These are phyloP conservation scores for Pythium phragmitis DNA, from an alignment of 352 stramenopile genomes.

Conservation along the genomic window DNA sequence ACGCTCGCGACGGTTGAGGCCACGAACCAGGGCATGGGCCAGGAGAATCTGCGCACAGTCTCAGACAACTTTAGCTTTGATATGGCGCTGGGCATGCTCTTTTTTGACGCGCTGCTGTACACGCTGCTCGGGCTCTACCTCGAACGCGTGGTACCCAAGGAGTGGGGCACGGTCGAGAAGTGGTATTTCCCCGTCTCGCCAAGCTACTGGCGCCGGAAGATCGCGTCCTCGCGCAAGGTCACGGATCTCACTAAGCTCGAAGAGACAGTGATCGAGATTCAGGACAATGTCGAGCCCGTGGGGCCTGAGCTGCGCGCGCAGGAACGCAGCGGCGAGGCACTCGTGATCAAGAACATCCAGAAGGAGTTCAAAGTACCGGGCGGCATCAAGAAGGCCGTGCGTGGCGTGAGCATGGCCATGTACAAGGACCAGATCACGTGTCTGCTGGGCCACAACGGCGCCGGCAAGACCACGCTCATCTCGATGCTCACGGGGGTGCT, in stretches of 20 bases:
- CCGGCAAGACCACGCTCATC: constrained; percentile 89
- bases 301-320: constrained; percentile 46
- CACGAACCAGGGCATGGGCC: constrained; percentile 39
- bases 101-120: constrained; percentile 89
- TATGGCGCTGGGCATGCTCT: constrained; percentile 76
- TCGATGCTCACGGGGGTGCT: constrained; percentile 82
- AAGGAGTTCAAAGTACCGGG: constrained; percentile 77
- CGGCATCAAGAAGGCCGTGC: constrained; percentile 79
- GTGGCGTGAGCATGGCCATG: constrained; percentile 81
- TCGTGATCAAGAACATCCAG: constrained; percentile 56
- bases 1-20: constrained; percentile 64
- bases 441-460: constrained; percentile 95
- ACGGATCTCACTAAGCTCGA: constrained; percentile 6
- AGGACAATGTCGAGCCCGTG: constrained; percentile 30
- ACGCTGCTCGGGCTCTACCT: constrained; percentile 86
- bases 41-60: constrained; percentile 35
- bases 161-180: constrained; percentile 86
- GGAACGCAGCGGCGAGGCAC: constrained; percentile 43
- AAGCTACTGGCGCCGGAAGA: constrained; percentile 56
- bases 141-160: constrained; percentile 88
- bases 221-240: not conserved
- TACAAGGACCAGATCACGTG: constrained; percentile 94
- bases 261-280: constrained; percentile 35
- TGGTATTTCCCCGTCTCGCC: constrained; percentile 90
- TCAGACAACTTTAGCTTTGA: constrained; percentile 54